These are phyloP conservation scores for Urtica urens DNA, from an alignment of 306 rosid genomes.

Conservation along the genomic window DNA sequence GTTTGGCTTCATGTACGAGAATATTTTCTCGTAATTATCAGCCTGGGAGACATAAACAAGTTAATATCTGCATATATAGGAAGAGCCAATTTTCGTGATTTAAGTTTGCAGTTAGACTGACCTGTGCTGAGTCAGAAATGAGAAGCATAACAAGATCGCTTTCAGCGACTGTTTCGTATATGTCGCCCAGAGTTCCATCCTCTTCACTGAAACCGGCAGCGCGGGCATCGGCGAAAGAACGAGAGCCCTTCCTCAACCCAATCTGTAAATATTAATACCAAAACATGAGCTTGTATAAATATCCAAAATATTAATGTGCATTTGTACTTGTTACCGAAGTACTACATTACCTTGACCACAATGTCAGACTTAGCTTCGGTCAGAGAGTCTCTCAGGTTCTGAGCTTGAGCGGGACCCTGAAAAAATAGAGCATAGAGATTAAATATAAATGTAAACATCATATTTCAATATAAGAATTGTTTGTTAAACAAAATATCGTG, in stretches of 20 bases:
- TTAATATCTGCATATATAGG: too few relatives aligned
- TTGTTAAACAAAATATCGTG: too few relatives aligned
- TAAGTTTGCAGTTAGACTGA: too few relatives aligned
- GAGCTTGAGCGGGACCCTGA: constrained; percentile 99
- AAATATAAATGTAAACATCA: too few relatives aligned
- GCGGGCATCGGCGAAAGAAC: constrained; percentile 80
- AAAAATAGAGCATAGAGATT: background rate
- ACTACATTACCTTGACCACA: constrained; percentile 70
- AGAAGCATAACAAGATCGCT: constrained; percentile 91
- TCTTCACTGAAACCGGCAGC: constrained; percentile 85
- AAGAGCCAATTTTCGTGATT: too few relatives aligned
- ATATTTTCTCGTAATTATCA: constrained; percentile 69
- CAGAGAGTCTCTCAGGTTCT: constrained; percentile 84
- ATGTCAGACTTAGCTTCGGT: constrained; percentile 76
- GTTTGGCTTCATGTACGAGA: constrained; percentile 84
- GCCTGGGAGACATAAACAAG: constrained; percentile 45
- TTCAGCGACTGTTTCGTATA: constrained; percentile 66
- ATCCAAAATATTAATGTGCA: too few relatives aligned
- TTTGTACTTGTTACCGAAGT: background rate
- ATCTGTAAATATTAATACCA: constrained; percentile 32
- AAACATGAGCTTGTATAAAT: background rate
- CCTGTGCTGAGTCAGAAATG: constrained; percentile 98
- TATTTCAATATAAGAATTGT: too few relatives aligned
- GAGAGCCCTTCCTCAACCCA: constrained; percentile 95
- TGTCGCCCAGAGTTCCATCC: constrained; percentile 88